Conservation (phyloP, 2,329 filamentous ascomycete species). For the Botrytis elliptica region DNA sequence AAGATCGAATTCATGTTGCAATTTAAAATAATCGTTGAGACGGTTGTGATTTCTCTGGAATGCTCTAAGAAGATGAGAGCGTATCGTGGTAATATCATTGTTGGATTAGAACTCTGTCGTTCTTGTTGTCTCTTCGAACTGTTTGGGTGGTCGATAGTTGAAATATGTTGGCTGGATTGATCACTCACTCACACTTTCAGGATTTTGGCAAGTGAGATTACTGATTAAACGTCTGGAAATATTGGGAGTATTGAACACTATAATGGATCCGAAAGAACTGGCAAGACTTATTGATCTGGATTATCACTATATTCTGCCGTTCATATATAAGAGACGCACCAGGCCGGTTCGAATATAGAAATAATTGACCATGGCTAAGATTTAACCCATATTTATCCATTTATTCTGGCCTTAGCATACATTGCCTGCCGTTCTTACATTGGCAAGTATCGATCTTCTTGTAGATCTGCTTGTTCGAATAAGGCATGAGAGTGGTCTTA, state of each 20-base stretch:
- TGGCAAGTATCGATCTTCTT: not conserved
- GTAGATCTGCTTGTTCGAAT: not conserved
- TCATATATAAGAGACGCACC: not conserved
- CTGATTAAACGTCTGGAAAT: too few species aligned
- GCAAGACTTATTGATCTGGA: not conserved
- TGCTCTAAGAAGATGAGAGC: rapidly evolving
- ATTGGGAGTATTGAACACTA: not conserved
- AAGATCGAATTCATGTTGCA: not conserved
- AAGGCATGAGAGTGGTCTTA: not conserved
- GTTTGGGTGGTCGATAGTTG: not conserved
- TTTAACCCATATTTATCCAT: too few species aligned
- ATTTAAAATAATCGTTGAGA: rapidly evolving
- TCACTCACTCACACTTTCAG: not conserved
- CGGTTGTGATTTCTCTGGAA: not conserved
- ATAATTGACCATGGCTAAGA: not conserved
- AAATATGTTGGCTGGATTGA: not conserved
- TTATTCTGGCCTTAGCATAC: not conserved
- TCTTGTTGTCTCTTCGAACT: not conserved
- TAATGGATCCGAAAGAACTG: too few species aligned
- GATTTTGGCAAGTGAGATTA: not conserved
- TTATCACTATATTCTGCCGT: not conserved
- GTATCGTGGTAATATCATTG: not conserved
- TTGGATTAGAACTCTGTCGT: not conserved
- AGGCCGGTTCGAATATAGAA: too few species aligned
- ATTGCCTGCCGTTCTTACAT: rapidly evolving